Evolutionary conservation across 179 eudicot genomes (phyloP), one percentile per base, ranked within the genome.

Genomic region (Nepenthes alata): DNA sequence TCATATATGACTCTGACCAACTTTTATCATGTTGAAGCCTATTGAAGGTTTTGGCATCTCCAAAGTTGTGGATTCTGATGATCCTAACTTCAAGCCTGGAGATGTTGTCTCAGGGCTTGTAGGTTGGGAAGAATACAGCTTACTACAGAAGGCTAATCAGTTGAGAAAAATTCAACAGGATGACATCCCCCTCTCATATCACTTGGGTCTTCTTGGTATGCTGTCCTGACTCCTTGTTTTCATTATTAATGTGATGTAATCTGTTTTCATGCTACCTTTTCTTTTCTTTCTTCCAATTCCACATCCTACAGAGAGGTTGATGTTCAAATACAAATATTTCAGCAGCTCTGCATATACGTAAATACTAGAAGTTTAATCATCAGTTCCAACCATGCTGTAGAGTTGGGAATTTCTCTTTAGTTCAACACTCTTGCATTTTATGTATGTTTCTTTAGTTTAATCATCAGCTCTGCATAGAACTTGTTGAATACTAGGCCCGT

Each of bases 101-200:
- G 94, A 90, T 65, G 59, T 88, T n/a, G 81, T 88, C 11, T 66
- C 84, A 0, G 93, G 96, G 35, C 58, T 82, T 6, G 80, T 86
- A 34, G 88, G 90, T 11, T 91, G 97, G 97, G 97, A 88, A 65
- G 94, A 88, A 68, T 91, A 91, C 78, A 88, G 79, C 75, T 72
- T 85, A 47, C 76, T 91, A 10, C 36, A 64, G 5, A 83, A 72
- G 57, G 58, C 74, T 11, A 64, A 62, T 9, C 78, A 74, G 44
- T 59, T 88, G 70, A 74, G 85, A 50, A 88, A 81, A 65, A 79
- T 85, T 63, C 72, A 78, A 25, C 76, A 45, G 57, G 72, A 77
- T 15, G 78, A 75, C 59, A 78, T 78, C 34, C 85, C 85, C 45
- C 85, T 81, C 49, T 78, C 83, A 49, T 78, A 78, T 68, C 80